Evolutionary conservation across 1,284 basidiomycete genomes (phyloP).

Genomic region (Tilletia indica): DNA sequence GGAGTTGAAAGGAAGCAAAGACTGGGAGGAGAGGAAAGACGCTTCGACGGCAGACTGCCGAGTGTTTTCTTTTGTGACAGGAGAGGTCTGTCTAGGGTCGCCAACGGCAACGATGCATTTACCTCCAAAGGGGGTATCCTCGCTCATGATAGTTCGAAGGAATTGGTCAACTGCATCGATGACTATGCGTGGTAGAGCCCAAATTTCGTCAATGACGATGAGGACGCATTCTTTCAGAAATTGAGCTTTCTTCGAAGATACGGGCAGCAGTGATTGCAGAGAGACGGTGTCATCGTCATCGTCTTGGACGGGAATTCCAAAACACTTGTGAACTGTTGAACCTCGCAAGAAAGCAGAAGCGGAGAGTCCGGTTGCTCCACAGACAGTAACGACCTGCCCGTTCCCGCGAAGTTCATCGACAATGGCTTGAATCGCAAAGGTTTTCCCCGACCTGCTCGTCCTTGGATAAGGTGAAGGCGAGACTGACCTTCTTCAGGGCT

Average conservation of each 20-base stretch:
- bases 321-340: background rate
- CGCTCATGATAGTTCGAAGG: background rate
- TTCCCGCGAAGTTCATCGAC: background rate
- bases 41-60: no score
- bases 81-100: background rate
- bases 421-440: background rate
- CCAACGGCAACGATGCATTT: background rate
- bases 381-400: background rate
- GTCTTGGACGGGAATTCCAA: background rate
- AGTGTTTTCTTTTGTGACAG: background rate
- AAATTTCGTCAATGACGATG: slow-evolving; percentile 3
- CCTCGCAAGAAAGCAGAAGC: background rate
- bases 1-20: background rate
- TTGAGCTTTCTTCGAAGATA: background rate
- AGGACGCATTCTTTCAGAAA: background rate
- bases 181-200: background rate
- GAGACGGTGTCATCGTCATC: background rate
- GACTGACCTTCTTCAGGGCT: background rate
- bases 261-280: background rate
- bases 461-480: background rate
- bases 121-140: background rate
- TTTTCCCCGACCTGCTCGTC: background rate
- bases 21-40: no score
- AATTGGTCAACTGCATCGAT: background rate
- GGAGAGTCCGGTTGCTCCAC: background rate